Evolutionary conservation across 1,284 basidiomycete genomes (phyloP).

Genomic region (Naganishia albida): DNA sequence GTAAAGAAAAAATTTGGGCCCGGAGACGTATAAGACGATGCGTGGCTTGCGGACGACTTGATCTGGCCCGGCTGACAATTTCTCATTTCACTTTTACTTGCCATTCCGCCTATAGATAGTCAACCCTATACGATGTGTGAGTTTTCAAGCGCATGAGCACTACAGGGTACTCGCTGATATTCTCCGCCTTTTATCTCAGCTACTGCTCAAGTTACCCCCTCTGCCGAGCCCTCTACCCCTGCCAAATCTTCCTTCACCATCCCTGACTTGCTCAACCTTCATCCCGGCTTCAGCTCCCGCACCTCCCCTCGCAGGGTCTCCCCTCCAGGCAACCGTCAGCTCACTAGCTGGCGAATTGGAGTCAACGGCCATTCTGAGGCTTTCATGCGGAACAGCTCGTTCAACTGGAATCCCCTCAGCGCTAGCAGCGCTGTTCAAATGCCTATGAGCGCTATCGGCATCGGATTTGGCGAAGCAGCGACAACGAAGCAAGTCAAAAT

Average conservation of each 20-base stretch:
- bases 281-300: slow-evolving; percentile 24
- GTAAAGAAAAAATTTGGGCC: no score
- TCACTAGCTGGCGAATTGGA: neutral
- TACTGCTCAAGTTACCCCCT: neutral
- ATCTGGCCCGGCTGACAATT: no score
- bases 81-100: no score
- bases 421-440: neutral
- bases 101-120: no score
- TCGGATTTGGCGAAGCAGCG: slow-evolving; percentile 19
- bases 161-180: neutral
- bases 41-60: no score
- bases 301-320: neutral
- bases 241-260: slow-evolving; percentile 1
- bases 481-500: slow-evolving; percentile 16
- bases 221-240: neutral
- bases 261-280: slow-evolving; percentile 22
- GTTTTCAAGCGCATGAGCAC: neutral
- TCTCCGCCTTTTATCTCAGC: neutral
- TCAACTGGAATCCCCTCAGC: slow-evolving; percentile 9
- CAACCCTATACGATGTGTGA: slow-evolving; percentile 3
- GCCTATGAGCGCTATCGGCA: slow-evolving; percentile 22
- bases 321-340: neutral
- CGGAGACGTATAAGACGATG: no score
- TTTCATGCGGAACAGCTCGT: neutral
- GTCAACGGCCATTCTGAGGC: neutral